Evolutionary conservation across 2,329 filamentous ascomycete species (phyloP).

Genomic region (Exophiala dermatitidis): DNA sequence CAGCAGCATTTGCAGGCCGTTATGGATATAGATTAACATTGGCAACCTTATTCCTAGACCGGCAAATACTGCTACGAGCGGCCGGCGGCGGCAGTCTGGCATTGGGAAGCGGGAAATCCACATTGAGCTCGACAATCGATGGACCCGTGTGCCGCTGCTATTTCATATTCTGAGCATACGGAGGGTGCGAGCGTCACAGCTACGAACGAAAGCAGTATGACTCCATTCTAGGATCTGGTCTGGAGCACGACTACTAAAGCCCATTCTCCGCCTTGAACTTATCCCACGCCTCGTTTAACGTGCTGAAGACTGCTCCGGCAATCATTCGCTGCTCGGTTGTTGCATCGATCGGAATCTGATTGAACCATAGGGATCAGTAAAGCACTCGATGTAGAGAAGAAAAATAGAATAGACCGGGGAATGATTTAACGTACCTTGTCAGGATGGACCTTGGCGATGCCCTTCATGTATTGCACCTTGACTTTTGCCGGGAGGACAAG

Average conservation of each 20-base stretch:
- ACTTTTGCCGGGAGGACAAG: slow-evolving; percentile 88
- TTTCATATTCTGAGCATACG: no score
- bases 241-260: slow-evolving; percentile 33
- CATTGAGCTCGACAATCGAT: no score
- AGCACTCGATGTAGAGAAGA: no score
- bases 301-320: slow-evolving; percentile 57
- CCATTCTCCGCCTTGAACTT: slow-evolving; percentile 60
- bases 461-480: slow-evolving; percentile 98
- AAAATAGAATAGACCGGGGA: not conserved
- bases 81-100: no score
- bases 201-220: no score
- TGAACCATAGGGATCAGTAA: not conserved
- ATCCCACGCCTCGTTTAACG: slow-evolving; percentile 61
- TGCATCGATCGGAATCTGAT: slow-evolving; percentile 54
- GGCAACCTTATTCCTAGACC: no score
- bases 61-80: no score
- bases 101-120: no score
- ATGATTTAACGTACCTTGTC: slow-evolving; percentile 67
- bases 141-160: no score
- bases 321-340: slow-evolving; percentile 63
- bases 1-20: no score
- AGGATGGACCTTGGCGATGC: slow-evolving; percentile 95
- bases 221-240: not conserved
- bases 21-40: no score
- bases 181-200: no score